Conservation (phyloP, 495 filamentous ascomycete species). For the Jackrogersella minutella region DNA sequence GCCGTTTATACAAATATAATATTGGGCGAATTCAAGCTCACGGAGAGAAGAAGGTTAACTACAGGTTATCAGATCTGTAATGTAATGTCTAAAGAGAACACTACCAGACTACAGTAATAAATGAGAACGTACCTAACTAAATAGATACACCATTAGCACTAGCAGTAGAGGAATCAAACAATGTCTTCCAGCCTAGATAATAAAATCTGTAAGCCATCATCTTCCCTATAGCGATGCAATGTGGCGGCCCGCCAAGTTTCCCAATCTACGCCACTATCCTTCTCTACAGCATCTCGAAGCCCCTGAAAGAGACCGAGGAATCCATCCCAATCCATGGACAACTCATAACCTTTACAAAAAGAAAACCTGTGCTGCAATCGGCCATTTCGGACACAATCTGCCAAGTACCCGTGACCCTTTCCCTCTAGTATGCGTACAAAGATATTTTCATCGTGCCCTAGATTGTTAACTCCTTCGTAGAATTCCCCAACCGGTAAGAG, state of each 20-base stretch:
- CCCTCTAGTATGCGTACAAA: slow-evolving; percentile 47
- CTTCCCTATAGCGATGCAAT: slow-evolving; percentile 42
- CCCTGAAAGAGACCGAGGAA: slow-evolving; percentile 53
- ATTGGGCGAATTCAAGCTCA: too few species aligned
- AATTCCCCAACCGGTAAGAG: slow-evolving; percentile 51
- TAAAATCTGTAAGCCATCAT: slow-evolving; percentile 38
- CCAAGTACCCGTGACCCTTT: slow-evolving; percentile 42
- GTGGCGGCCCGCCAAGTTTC: slow-evolving; percentile 47
- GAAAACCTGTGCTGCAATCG: slow-evolving; percentile 48
- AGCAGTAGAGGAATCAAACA: too few species aligned
- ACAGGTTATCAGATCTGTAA: too few species aligned
- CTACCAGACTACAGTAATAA: too few species aligned
- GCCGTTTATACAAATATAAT: neutral
- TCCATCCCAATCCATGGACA: slow-evolving; percentile 51
- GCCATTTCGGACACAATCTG: slow-evolving; percentile 45
- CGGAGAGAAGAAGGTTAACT: too few species aligned
- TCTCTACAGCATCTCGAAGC: slow-evolving; percentile 43
- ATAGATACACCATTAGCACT: too few species aligned
- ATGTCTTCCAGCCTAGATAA: neutral
- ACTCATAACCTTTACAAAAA: slow-evolving; percentile 53
- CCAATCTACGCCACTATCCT: slow-evolving; percentile 45
- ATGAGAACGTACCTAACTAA: too few species aligned
- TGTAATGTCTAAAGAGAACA: too few species aligned
- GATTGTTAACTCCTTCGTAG: slow-evolving; percentile 41
- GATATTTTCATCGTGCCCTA: slow-evolving; percentile 44